A percentile compares a stretch with the other conserved stretches of the same genome.
phyloP scores from a whole-genome alignment of 2,329 filamentous ascomycete species.

The Aspergillus candidus region DNA sequence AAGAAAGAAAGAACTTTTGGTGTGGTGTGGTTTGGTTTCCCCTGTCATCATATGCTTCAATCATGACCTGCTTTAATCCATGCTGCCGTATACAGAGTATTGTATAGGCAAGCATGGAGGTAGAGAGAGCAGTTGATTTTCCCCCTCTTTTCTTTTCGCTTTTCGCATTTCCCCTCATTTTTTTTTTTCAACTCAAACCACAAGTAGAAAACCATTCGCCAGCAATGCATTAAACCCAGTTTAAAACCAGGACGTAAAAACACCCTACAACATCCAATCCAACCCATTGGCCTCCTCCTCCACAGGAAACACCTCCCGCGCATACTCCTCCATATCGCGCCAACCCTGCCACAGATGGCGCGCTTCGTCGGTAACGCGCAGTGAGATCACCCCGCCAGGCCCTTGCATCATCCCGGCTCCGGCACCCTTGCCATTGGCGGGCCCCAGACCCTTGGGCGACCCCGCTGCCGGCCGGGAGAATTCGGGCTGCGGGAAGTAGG shows the following conservation, averaged over 20 bases:
- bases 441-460: constrained; percentile 33
- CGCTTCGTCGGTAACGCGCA: constrained; percentile 66
- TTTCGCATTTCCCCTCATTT: too few species aligned
- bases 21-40: too few species aligned
- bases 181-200: too few species aligned
- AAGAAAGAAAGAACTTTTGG: too few species aligned
- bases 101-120: too few species aligned
- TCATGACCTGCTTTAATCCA: too few species aligned
- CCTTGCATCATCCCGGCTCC: constrained; percentile 43
- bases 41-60: too few species aligned
- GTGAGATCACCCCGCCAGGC: constrained; percentile 54
- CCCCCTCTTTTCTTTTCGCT: too few species aligned
- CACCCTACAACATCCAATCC: constrained; percentile 68
- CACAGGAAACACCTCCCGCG: constrained; percentile 84
- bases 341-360: constrained; percentile 86
- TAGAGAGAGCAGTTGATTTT: too few species aligned
- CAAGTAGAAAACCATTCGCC: constrained; percentile 13
- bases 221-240: constrained; percentile 15
- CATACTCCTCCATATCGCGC: constrained; percentile 87
- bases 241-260: not conserved
- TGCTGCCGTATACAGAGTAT: too few species aligned
- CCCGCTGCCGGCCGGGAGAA: constrained; percentile 37
- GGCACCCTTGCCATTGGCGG: constrained; percentile 35
- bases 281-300: constrained; percentile 92
- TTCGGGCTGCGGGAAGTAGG: constrained; percentile 59